Base-by-base conservation (phyloP, 2,329 filamentous ascomycete species). In the Curvularia spicifera region DNA sequence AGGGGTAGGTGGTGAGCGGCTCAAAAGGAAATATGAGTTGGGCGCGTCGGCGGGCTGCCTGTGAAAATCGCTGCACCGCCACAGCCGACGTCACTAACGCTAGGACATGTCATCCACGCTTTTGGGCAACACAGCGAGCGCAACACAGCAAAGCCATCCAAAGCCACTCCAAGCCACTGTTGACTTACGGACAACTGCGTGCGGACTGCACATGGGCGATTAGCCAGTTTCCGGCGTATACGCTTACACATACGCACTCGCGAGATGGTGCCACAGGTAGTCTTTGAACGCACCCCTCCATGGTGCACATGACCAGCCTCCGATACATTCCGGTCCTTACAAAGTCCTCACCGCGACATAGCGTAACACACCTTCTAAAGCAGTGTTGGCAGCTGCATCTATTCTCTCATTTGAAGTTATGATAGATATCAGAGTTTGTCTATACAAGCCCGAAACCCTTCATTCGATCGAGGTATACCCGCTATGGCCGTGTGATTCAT, bases 401-500 rank as follows among this genome's bases (percentile, higher is more conserved):
- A 47, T 47, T 47, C 56, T 67, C 55, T 59, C 56, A 64, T 67
- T 68, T 60, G 45, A 69, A 70, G 54, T 60, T 68, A 67, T 74
- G 58, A 57, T 55, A 64, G 60, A 65, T 70, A 68, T 68, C 56
- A 67, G 62, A 67, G 63, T 61, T 65, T 40, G 57, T 71, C 68
- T 58, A 71, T 69, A 67, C 67, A 68, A 65, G 57, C 68, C 68
- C 65, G 62, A 53, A 61, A 61, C 56, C 65, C 57, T 57, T 62
- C 57, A 57, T 59, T 64, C 59, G 59, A 52, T 60, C 60, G 57
- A 62, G 66, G 64, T 69, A 67, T 70, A 65, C 62, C 59, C 65
- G 59, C 67, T 66, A 64, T 64, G 65, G 65, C 61, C 61, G 64
- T 57, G 58, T 66, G 65, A 66, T 65, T 63, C 66, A 69, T 71